Evolutionary conservation across 306 rosid genomes (phyloP), one percentile per base, ranked within the genome.

Genomic region (Sechiopsis laciniata): DNA sequence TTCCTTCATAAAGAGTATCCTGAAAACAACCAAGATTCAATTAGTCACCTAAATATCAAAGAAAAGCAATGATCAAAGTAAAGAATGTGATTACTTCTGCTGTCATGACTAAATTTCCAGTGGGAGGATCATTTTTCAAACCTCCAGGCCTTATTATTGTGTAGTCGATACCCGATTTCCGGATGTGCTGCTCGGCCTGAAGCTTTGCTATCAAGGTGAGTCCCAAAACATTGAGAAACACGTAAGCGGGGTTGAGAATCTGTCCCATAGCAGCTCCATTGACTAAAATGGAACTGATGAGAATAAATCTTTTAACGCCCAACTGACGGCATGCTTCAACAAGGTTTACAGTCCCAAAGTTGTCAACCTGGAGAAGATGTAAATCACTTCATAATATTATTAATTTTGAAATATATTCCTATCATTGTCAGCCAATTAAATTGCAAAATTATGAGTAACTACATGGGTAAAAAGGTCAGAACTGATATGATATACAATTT

Each of bases 231-330:
- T 94, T 94, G 21, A 94, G 96, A 75, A 94, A 85, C 54, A 94
- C 87, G 83, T 94, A 94, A 77, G 92, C 96, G 11, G 96, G 97
- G 76, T 94, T 94, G 20, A 94, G 81, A 77, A 94, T 76, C 84
- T 90, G 97, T 63, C 97, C 96, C 98, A 89, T 90, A 14, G 97
- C 85, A 52, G 98, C 98, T 77, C 97, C 97, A 85, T 94, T 94
- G 37, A 89, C 98, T 80, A 94, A 87, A 77, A 94, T 90, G 69
- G 98, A 94, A 78, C 98, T 94, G 74, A 94, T 46, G 73, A 94
- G 98, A 73, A 94, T 80, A 82, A 94, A 94, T 78, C 96, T 82
- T 60, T 86, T 90, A 50, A 90, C 87, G 45, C 90, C 90, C 59
- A 77, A 77, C 80, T 83, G 85, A 74, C 96, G 84, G 79, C 98